Evolutionary conservation across 805 yeast genomes (phyloP).

Genomic region (Yarrowia sp.): DNA sequence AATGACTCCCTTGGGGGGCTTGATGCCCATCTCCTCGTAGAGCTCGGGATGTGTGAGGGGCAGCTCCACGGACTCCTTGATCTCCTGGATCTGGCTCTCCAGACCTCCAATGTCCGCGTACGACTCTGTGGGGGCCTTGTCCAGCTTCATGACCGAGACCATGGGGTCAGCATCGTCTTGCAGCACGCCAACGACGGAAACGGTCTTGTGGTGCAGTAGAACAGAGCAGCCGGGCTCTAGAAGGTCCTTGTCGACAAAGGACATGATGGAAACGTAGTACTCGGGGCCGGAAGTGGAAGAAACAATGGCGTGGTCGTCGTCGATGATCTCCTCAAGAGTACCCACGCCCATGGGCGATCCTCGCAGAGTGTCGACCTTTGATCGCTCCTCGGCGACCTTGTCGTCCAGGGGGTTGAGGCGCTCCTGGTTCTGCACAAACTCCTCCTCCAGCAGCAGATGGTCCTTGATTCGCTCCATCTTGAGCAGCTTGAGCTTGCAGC

Average conservation of each 20-base stretch:
- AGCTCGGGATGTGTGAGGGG: conserved; percentile 96
- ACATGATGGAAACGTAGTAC: conserved; percentile 90
- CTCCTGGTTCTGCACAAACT: conserved; percentile 92
- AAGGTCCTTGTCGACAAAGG: conserved; percentile 94
- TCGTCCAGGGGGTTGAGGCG: conserved; percentile 94
- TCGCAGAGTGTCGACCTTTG: conserved; percentile 90
- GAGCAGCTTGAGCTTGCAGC: conserved; percentile 86
- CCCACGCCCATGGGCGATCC: conserved; percentile 97
- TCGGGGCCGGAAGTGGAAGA: conserved; percentile 96
- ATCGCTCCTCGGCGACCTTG: conserved; percentile 92
- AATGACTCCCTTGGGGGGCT: conserved; percentile 97
- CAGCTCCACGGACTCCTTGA: conserved; percentile 93
- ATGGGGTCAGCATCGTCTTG: conserved; percentile 98
- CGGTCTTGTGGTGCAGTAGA: conserved; percentile 90
- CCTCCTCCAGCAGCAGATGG: conserved; percentile 90
- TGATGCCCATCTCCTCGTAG: conserved; percentile 97
- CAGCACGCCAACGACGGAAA: conserved; percentile 94
- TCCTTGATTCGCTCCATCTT: conserved; percentile 96
- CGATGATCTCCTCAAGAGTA: conserved; percentile 93
- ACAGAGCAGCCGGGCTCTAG: conserved; percentile 98
- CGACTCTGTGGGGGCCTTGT: conserved; percentile 94
- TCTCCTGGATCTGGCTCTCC: conserved; percentile 94
- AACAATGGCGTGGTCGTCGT: conserved; percentile 98
- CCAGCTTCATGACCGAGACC: conserved; percentile 96
- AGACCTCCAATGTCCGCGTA: conserved; percentile 97